Evolutionary conservation across 1,139 yeast species (phyloP).

Genomic region (Taphrina flavorubra): DNA sequence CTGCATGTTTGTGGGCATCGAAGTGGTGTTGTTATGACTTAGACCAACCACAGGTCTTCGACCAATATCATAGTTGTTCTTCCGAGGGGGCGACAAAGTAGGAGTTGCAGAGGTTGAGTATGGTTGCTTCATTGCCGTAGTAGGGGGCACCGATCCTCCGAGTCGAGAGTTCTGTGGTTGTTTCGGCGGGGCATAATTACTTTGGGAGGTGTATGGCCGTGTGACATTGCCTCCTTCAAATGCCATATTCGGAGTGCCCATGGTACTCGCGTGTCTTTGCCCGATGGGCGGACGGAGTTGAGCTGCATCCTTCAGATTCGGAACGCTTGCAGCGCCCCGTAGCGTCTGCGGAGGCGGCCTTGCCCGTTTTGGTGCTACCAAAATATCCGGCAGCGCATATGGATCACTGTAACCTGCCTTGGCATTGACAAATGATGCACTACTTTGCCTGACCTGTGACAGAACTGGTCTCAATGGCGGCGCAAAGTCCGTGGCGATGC

Average conservation of each 20-base stretch:
- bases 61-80: neutral
- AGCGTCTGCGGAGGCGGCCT: slow-evolving; percentile 24
- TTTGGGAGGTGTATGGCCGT: slow-evolving; percentile 8
- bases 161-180: neutral
- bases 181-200: neutral
- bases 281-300: slow-evolving; percentile 10
- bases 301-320: slow-evolving; percentile 14
- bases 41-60: neutral
- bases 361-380: slow-evolving; percentile 28
- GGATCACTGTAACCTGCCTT: slow-evolving; percentile 34
- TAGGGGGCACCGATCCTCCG: no score
- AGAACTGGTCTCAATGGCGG: slow-evolving; percentile 5
- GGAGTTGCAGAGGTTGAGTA: neutral
- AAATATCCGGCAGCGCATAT: slow-evolving; percentile 30
- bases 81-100: slow-evolving; percentile 8
- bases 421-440: slow-evolving; percentile 31
- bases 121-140: neutral
- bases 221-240: neutral
- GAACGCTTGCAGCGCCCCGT: slow-evolving; percentile 28
- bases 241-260: slow-evolving; percentile 1
- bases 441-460: neutral
- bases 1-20: no score
- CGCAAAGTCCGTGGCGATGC: slow-evolving; percentile 1
- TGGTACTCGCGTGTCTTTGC: slow-evolving; percentile 20
- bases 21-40: neutral